Conservation (phyloP, 805 yeast genomes). For the Candida insectorum region DNA sequence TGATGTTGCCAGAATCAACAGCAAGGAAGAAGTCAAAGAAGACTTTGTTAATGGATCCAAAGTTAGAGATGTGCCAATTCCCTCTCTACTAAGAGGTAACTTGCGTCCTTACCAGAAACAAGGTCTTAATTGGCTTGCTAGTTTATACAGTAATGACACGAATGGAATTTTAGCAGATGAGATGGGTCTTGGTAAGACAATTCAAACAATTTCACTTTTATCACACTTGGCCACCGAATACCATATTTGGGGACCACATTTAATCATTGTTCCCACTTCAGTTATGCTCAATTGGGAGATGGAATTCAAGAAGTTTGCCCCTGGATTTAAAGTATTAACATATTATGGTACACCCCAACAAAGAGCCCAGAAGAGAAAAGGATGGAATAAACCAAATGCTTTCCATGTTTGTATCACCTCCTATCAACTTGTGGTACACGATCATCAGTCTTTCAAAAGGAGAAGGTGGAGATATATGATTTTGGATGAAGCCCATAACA, state of each 20-base stretch:
- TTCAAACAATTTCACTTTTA: slow-evolving; percentile 86
- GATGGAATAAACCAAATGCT: slow-evolving; percentile 95
- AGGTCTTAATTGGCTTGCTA: slow-evolving; percentile 96
- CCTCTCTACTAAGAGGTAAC: slow-evolving; percentile 73
- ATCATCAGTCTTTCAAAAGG: slow-evolving; percentile 88
- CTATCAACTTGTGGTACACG: slow-evolving; percentile 96
- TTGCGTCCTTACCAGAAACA: slow-evolving; percentile 91
- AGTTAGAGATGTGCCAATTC: slow-evolving; percentile 68
- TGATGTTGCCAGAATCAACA: not conserved
- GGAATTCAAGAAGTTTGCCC: slow-evolving; percentile 98
- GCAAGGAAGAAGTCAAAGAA: slow-evolving; percentile 10
- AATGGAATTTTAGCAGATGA: slow-evolving; percentile 98
- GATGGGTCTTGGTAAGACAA: slow-evolving; percentile 97
- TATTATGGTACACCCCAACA: slow-evolving; percentile 97
- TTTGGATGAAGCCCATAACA: slow-evolving; percentile 96
- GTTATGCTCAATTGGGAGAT: slow-evolving; percentile 98
- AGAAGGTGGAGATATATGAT: slow-evolving; percentile 96
- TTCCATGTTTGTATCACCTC: slow-evolving; percentile 97
- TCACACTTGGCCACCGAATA: slow-evolving; percentile 91
- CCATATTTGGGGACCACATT: slow-evolving; percentile 96
- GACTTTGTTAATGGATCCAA: slow-evolving; percentile 39
- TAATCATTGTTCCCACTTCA: slow-evolving; percentile 95
- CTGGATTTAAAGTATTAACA: slow-evolving; percentile 92
- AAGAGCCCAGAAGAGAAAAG: slow-evolving; percentile 90
- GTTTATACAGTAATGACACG: slow-evolving; percentile 85